phyloP scores from a whole-genome alignment of 164 flowering plant species.

The Piper betle region DNA sequence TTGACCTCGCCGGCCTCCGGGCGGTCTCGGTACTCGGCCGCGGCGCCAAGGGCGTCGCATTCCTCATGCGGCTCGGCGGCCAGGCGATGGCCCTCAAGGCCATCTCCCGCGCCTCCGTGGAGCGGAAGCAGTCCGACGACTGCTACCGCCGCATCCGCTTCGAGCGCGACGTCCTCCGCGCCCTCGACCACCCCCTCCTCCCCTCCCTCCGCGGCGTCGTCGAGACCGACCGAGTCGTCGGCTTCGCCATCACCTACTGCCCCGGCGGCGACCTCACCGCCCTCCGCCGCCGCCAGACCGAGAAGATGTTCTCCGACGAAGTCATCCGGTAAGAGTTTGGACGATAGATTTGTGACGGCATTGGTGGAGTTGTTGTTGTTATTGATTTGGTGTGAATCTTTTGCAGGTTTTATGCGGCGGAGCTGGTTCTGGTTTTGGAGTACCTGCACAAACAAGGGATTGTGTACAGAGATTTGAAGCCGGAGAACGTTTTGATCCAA shows the following conservation, averaged over 20 bases:
- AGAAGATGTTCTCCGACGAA: slow-evolving; percentile 71
- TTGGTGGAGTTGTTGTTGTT: not conserved
- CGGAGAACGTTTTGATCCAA: slow-evolving; percentile 75
- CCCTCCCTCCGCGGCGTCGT: slow-evolving; percentile 53
- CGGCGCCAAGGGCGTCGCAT: slow-evolving; percentile 81
- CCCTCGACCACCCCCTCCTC: slow-evolving; percentile 50
- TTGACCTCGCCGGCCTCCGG: slow-evolving; percentile 26
- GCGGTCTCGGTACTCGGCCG: slow-evolving; percentile 56
- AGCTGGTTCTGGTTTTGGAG: slow-evolving; percentile 74
- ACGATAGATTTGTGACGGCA: not conserved
- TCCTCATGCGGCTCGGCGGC: slow-evolving; percentile 24
- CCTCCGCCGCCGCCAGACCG: slow-evolving; percentile 46
- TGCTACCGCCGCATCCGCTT: slow-evolving; percentile 38
- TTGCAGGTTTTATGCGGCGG: slow-evolving; percentile 50
- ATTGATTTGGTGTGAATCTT: not conserved
- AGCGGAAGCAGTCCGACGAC: slow-evolving; percentile 22
- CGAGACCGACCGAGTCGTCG: slow-evolving; percentile 38
- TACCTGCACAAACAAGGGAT: slow-evolving; percentile 62
- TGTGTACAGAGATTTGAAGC: slow-evolving; percentile 89
- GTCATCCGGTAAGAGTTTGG: slow-evolving; percentile 38
- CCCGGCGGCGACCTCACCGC: slow-evolving; percentile 55
- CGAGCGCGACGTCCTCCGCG: slow-evolving; percentile 45
- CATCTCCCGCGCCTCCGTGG: slow-evolving; percentile 30
- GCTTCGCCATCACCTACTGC: slow-evolving; percentile 70
- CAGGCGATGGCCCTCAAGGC: slow-evolving; percentile 52